A percentile compares a stretch with the other conserved stretches of the same genome.
phyloP scores from a whole-genome alignment of 2,329 filamentous ascomycete genomes.

The Aspergillus thermomutatus region DNA sequence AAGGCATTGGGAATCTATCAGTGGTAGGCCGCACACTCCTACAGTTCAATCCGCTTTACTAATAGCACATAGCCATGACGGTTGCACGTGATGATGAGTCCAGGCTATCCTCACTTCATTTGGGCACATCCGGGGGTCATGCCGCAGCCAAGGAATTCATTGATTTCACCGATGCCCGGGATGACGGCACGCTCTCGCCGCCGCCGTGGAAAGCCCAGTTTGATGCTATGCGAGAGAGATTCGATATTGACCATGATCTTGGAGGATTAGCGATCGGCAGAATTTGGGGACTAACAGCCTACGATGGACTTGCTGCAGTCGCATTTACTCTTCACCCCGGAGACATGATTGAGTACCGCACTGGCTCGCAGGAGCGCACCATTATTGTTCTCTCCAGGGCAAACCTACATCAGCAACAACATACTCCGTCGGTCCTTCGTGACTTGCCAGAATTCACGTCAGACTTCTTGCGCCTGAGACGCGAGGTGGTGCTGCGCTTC shows the following conservation, averaged over 20 bases:
- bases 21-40: conserved; percentile 21
- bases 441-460: conserved; percentile 12
- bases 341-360: conserved; percentile 56
- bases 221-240: conserved; percentile 38
- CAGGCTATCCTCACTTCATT: conserved; percentile 22
- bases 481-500: conserved; percentile 23
- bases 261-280: conserved; percentile 49
- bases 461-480: conserved; percentile 13
- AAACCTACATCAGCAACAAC: conserved; percentile 10
- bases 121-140: conserved; percentile 29
- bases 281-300: conserved; percentile 53
- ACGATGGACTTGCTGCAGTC: conserved; percentile 47
- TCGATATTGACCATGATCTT: conserved; percentile 50
- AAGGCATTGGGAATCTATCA: conserved; percentile 31
- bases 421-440: conserved; percentile 1
- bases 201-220: conserved; percentile 30
- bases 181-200: conserved; percentile 1
- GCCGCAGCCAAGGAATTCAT: conserved; percentile 16
- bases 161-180: conserved; percentile 9
- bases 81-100: conserved; percentile 10
- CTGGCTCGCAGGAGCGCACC: conserved; percentile 44
- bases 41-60: conserved; percentile 5
- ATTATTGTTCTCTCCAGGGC: conserved; percentile 36
- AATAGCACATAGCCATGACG: conserved; percentile 25
- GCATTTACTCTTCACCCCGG: conserved; percentile 54